A percentile compares a stretch with the other conserved stretches of the same genome.
These are phyloP conservation scores for Solanum megistacrolobum DNA, from an alignment of 257 asterid species.

Conservation along the genomic window DNA sequence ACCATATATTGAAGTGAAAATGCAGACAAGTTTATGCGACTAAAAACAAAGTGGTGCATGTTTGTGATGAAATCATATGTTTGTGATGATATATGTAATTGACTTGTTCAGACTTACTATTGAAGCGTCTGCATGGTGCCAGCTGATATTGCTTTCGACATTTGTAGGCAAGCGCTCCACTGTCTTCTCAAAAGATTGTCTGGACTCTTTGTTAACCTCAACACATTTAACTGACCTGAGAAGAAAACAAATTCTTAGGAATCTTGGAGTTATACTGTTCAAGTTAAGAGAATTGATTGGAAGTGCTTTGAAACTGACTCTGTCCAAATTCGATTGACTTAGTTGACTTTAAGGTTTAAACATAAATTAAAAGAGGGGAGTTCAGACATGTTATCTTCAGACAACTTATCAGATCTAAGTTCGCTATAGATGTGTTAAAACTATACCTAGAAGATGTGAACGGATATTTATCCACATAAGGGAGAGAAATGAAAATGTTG, in stretches of 20 bases:
- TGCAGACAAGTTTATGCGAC: not conserved
- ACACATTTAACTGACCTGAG: slow-evolving; percentile 88
- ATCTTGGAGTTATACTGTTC: not conserved
- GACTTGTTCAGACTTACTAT: slow-evolving; percentile 32
- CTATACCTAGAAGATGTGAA: not conserved
- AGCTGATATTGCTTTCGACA: slow-evolving; percentile 67
- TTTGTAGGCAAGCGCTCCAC: slow-evolving; percentile 59
- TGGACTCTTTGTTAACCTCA: slow-evolving; percentile 90
- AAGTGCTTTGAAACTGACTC: not conserved
- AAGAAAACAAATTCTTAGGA: not conserved
- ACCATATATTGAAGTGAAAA: not conserved
- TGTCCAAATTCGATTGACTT: not conserved
- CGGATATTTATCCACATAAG: not conserved
- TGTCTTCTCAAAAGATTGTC: slow-evolving; percentile 73
- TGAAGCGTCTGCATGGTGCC: slow-evolving; percentile 90
- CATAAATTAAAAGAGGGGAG: not conserved
- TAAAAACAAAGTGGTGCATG: not conserved
- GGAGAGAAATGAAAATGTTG: not conserved
- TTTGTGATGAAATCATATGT: not conserved
- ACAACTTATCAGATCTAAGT: not conserved
- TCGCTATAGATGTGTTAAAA: not conserved
- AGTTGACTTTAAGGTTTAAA: not conserved
- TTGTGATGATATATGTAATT: not conserved
- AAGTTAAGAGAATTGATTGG: not conserved
- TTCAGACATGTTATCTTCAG: not conserved